These are phyloP conservation scores for Paracoccidioides brasiliensis DNA, from an alignment of 2,329 filamentous ascomycete genomes.

Conservation along the genomic window DNA sequence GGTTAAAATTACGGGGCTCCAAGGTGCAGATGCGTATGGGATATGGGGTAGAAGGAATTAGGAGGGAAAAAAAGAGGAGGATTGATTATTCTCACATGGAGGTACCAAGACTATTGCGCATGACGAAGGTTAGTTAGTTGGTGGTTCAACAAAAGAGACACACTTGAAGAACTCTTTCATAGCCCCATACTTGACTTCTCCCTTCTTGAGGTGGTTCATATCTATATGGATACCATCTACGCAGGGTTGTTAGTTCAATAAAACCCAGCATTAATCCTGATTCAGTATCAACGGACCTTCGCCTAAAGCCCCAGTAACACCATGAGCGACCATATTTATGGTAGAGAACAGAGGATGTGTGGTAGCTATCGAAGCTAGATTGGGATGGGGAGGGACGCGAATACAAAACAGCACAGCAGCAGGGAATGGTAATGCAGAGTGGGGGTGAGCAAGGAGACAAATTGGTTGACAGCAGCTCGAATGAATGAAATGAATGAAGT, in stretches of 20 bases:
- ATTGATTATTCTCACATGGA: constrained; percentile 59
- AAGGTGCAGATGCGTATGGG: neutral
- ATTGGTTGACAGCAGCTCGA: too few species aligned
- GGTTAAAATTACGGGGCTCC: constrained; percentile 14
- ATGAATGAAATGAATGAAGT: too few species aligned
- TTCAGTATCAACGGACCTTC: constrained; percentile 9
- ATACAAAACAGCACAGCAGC: too few species aligned
- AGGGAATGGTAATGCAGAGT: too few species aligned
- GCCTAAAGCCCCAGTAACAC: constrained; percentile 11
- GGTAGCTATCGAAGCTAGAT: too few species aligned
- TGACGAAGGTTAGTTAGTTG: neutral
- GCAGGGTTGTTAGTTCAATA: constrained; percentile 12
- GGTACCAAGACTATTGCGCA: constrained; percentile 62
- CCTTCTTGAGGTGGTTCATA: constrained; percentile 97
- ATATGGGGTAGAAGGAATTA: neutral
- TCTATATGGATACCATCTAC: constrained; percentile 97
- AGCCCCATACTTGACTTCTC: constrained; percentile 82
- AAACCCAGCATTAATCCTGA: neutral
- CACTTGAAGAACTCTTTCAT: too few species aligned
- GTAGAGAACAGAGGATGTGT: neutral
- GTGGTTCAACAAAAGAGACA: neutral
- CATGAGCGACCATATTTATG: constrained; percentile 8
- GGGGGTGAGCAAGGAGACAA: too few species aligned
- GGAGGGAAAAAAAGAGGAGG: too few species aligned
- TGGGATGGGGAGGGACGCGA: too few species aligned